Evolutionary conservation across 345 rosid species (phyloP), one percentile per base, ranked within the genome.

Genomic region (Diplotaxis tenuifolia): DNA sequence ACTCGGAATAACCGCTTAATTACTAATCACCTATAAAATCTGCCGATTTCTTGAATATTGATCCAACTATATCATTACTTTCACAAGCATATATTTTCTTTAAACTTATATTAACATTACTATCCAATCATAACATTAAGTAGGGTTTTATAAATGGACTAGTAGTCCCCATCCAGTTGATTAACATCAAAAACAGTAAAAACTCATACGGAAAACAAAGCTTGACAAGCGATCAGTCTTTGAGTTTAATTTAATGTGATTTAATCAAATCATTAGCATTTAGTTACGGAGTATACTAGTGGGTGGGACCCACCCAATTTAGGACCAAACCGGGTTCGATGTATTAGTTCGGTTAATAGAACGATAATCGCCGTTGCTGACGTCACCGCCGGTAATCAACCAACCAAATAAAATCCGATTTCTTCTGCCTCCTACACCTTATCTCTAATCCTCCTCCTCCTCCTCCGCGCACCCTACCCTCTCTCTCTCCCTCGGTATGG

Each of bases 361-460:
- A 28, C 6, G 54, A 25, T 32, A 47, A 70, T 70, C 75, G 76
- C 72, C 76, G 80, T 47, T 76, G 81, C 38, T 87, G 84, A 84
- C 85, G 84, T 84, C 88, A 84, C 71, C 85, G 83, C 85, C 83
- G 86, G 86, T 85, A 76, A 75, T 68, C 31, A 61, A 75, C 54
- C 31, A 19, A 56, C 12, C 72, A 65, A n/a, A n/a, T n/a, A 42
- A 42, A 42, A 42, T 42, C 49, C 49, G 49, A 42, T 42, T 42
- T 14, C n/a, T 18, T 36, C 42, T 42, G 16, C 49, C 49, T 42
- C 49, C 49, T 42, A 42, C 25, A 28, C 68, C 14, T 66, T 53
- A 52, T 59, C 62, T 25, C 64, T 71, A 25, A 47, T 34, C 47
- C 63, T 10, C 55, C 77, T 62, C 31, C 59, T 34, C 18, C 19